phyloP scores from a whole-genome alignment of 78 protist species.

The Protostelium mycophagum region DNA sequence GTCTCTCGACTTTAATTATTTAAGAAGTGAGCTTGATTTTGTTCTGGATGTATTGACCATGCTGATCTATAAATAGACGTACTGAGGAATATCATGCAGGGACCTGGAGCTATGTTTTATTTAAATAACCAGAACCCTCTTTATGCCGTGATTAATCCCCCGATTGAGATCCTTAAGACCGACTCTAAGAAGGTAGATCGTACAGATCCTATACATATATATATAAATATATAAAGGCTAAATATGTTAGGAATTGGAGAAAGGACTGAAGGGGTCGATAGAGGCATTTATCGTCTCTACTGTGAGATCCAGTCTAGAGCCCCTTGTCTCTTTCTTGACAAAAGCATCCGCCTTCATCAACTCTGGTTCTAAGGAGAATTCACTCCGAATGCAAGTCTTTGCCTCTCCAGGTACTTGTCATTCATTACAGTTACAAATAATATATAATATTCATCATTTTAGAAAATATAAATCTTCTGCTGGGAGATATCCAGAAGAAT shows the following conservation, averaged over 20 bases:
- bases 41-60: not conserved
- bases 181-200: conserved; percentile 32
- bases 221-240: not conserved
- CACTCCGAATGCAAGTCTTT: not conserved
- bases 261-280: conserved; percentile 38
- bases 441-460: not conserved
- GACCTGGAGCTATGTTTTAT: not conserved
- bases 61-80: not conserved
- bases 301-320: conserved; percentile 30
- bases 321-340: conserved; percentile 30
- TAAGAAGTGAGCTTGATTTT: conserved; percentile 22
- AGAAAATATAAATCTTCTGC: not conserved
- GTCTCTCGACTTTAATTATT: conserved; percentile 51
- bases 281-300: conserved; percentile 56
- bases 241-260: conserved; percentile 27
- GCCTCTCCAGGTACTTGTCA: not conserved
- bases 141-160: conserved; percentile 38
- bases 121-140: conserved; percentile 26
- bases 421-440: too few species aligned
- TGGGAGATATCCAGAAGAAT: not conserved
- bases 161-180: conserved; percentile 34
- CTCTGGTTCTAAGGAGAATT: not conserved
- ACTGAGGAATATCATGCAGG: not conserved
- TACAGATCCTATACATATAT: too few species aligned
- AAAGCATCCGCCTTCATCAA: conserved; percentile 9